A percentile compares a stretch with the other conserved stretches of the same genome.
Conservation (phyloP, 257 asterid species). For the Petunia axillaris region DNA sequence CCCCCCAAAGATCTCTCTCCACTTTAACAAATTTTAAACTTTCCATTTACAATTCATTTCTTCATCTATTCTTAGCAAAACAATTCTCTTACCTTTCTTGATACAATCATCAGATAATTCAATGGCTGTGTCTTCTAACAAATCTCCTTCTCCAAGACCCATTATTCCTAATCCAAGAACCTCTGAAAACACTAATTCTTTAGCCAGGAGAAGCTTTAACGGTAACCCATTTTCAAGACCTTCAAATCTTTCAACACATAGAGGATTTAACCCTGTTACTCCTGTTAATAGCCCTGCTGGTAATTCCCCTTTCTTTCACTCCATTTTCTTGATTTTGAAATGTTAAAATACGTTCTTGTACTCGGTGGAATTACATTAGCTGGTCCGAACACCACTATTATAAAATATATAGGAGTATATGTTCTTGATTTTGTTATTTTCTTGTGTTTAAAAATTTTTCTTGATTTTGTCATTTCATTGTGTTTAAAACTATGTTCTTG, state of each 20-base stretch:
- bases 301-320: conserved; percentile 17
- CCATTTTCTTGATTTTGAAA: conserved; percentile 28
- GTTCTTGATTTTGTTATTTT: conserved; percentile 11
- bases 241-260: conserved; percentile 52
- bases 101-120: background rate
- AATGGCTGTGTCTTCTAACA: conserved; percentile 68
- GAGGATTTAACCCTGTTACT: conserved; percentile 58
- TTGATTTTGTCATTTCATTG: background rate
- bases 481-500: background rate
- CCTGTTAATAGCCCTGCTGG: conserved; percentile 93
- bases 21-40: conserved; percentile 24
- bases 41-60: conserved; percentile 39
- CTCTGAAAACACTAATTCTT: conserved; percentile 42
- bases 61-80: background rate
- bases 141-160: conserved; percentile 74
- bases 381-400: no score
- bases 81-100: background rate
- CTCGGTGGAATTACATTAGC: no score
- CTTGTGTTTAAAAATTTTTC: no score
- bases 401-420: no score
- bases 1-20: conserved; percentile 31
- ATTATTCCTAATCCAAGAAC: conserved; percentile 44
- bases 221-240: conserved; percentile 52
- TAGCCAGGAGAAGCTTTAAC: conserved; percentile 62
- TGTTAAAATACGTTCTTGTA: background rate